Percentiles rank a stretch among this genome's conserved stretches.
These are phyloP conservation scores for Myrica gale DNA, from an alignment of 306 rosid species.

Conservation along the genomic window DNA sequence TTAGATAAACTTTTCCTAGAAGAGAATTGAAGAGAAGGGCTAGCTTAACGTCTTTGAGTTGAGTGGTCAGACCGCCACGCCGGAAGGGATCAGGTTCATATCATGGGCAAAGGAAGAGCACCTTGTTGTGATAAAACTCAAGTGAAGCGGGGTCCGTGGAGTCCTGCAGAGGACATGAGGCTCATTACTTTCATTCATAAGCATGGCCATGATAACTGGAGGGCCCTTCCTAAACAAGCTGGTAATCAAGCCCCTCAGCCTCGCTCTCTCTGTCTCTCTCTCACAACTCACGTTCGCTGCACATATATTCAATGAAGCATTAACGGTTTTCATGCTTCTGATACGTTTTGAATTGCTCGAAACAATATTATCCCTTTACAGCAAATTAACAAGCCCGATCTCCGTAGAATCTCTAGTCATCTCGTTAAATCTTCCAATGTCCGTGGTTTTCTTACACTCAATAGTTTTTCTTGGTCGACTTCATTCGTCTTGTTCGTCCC, in stretches of 20 bases:
- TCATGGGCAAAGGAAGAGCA: slow-evolving; percentile 93
- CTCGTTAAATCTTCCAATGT: not conserved
- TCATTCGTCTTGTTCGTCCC: not conserved
- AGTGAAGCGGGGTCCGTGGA: slow-evolving; percentile 99
- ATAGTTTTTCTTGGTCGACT: not conserved
- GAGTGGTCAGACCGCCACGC: not conserved
- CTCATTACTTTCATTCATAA: slow-evolving; percentile 84
- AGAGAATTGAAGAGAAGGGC: not conserved
- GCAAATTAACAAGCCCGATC: not conserved
- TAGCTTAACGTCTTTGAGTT: not conserved
- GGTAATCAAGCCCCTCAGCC: slow-evolving; percentile 38
- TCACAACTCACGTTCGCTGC: not conserved
- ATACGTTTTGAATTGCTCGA: no score
- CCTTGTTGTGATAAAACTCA: slow-evolving; percentile 86
- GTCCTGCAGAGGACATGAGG: slow-evolving; percentile 75
- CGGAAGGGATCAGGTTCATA: not conserved
- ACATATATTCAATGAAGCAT: not conserved
- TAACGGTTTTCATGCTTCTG: not conserved
- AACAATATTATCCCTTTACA: no score
- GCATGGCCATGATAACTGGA: slow-evolving; percentile 95
- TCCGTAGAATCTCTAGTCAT: not conserved
- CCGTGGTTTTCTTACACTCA: not conserved
- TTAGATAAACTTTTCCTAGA: slow-evolving; percentile 11
- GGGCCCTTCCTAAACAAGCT: slow-evolving; percentile 92
- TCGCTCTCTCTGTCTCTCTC: not conserved